phyloP scores from a whole-genome alignment of 352 stramenopile species.

The Thalassiosira exigua region DNA sequence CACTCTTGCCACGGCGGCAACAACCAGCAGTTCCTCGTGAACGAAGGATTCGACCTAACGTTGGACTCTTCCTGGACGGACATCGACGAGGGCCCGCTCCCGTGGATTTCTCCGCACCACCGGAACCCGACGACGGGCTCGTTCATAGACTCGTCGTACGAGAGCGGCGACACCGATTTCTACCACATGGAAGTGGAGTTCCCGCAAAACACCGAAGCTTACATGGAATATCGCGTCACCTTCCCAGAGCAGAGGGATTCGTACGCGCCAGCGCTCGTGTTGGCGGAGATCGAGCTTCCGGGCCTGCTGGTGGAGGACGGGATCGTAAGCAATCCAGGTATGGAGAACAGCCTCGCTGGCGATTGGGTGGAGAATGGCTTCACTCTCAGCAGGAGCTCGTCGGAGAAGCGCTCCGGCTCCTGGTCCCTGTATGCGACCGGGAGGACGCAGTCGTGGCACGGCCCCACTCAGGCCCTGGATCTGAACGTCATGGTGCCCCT shows the following conservation, averaged over 20 bases:
- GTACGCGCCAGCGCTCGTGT: slow-evolving; percentile 9
- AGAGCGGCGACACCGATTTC: slow-evolving; percentile 30
- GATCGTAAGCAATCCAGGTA: no score
- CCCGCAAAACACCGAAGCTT: slow-evolving; percentile 34
- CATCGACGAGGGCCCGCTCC: slow-evolving; percentile 3
- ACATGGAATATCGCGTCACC: slow-evolving; percentile 47
- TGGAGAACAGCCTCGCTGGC: no score
- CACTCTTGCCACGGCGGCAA: not conserved
- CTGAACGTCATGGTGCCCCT: no score
- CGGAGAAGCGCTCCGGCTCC: no score
- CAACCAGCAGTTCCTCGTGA: not conserved
- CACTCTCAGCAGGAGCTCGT: no score
- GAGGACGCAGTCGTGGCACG: no score
- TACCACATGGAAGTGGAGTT: slow-evolving; percentile 42
- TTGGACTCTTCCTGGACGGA: not conserved
- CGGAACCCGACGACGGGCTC: slow-evolving; percentile 35
- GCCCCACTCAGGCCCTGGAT: no score
- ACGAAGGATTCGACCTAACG: not conserved
- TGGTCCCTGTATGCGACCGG: no score
- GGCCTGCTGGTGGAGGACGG: slow-evolving; percentile 14
- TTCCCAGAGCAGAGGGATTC: slow-evolving; percentile 45
- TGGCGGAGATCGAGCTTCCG: slow-evolving; percentile 48
- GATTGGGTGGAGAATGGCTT: no score
- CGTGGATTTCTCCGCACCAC: slow-evolving; percentile 34
- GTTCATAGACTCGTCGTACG: slow-evolving; percentile 35